Evolutionary conservation across 2,329 filamentous ascomycete genomes (phyloP), one percentile per base, ranked within the genome.

Genomic region (Albophoma yamanashiensis): DNA sequence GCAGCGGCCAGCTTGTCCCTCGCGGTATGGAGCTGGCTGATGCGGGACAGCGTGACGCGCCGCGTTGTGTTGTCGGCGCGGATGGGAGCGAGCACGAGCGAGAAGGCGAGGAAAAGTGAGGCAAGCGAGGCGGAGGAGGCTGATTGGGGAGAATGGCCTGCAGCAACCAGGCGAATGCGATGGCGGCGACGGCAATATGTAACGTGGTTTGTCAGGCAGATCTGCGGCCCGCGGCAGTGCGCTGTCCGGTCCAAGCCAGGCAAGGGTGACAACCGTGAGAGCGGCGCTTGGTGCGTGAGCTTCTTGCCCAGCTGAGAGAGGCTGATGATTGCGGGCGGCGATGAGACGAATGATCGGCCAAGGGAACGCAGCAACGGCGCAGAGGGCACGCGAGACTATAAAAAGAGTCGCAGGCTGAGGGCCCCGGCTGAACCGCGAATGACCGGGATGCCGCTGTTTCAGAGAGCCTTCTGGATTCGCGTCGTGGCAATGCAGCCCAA

Each of bases 191-290:
- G 31, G 20, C 55, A 57, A 34, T 56, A 56, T 45, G 55, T 34
- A 43, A 45, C 14, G 55, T 43, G 55, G 55, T 57, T 43, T 57
- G 55, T 45, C 55, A 57, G 55, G 50, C 17, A 57, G 55, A 57
- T 57, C 39, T 57, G 55, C 55, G 55, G 55, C 39, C 55, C 55
- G 55, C 55, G 25, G 55, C 55, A 43, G 31, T 57, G 55, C 55
- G 55, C 38, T 42, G 50, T 55, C 50, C 31, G 31, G 50, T 36
- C 31, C 50, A 38, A 20, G 31, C 50, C 50, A 36, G 31, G 36
- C 50, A 55, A 36, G 50, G 31, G 20, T 53, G 50, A 34, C 27
- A 22, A 36, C 47, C 8, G 47, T 52, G 31, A 53, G 31, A 36
- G 31, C 27, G 50, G 9, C 27, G 50, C 27, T 36, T 22, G 50